Evolutionary conservation across 2,329 filamentous ascomycete genomes (phyloP), one percentile per base, ranked within the genome.

Genomic region (Diplocarpon rosae): DNA sequence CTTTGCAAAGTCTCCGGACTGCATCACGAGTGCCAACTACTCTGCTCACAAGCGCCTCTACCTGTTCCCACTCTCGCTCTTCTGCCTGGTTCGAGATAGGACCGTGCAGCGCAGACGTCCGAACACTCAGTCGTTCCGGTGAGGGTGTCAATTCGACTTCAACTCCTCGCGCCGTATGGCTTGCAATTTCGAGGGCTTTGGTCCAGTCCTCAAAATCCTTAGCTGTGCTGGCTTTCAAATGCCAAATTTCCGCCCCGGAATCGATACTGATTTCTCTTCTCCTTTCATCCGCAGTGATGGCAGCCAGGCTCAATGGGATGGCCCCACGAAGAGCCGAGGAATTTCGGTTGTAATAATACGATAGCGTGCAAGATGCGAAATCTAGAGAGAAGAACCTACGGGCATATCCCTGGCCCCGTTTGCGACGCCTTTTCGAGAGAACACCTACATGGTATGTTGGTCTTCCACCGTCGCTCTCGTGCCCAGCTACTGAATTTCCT

Each of bases 191-290:
- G 40, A 98, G 68, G 0, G 89, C 90, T 37, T 75, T 73, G 38
- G 83, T 87, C 92, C 92, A 98, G 14, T 84, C 82, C 37, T 77
- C 73, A 60, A 95, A 98, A 50, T 96, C 90, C 52, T 83, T 83
- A 39, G 78, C 76, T 55, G 85, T 94, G 39, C 75, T 77, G 2
- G 92, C 87, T 57, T 81, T 82, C 27, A 98, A 70, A 66, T 96
- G 92, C 92, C 92, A 98, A 20, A 98, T 80, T 64, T 98, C 92
- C 2, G 92, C 89, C 1, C 92, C 92, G 0, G 92, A 96, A 62
- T 98, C 92, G 46, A 98, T 92, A 34, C 84, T 94, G 42, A 98
- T 95, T 63, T 96, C 90, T 52, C 88, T 77, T 31, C 85, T 79
- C 58, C 85, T 79, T 62, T 92, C 86, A 60, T 95, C 89, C 7